These are phyloP conservation scores for Epichloe gansuensis DNA, from an alignment of 2,329 filamentous ascomycete species.

Conservation along the genomic window DNA sequence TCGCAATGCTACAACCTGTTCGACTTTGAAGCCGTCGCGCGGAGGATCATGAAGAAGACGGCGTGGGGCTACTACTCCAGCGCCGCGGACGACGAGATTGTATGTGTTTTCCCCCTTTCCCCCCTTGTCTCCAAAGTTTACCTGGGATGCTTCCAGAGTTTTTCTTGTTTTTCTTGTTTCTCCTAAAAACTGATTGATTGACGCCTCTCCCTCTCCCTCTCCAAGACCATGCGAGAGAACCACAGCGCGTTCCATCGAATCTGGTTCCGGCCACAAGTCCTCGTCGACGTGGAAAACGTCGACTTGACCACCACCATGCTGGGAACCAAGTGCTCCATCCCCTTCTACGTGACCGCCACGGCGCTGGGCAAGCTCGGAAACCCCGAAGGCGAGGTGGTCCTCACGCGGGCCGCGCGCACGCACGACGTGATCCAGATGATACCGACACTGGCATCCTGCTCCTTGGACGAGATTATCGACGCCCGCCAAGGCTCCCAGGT, in stretches of 20 bases:
- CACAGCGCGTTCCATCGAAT: conserved; percentile 94
- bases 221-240: conserved; percentile 84
- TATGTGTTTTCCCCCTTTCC: conserved; percentile 11
- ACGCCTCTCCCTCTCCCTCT: background rate
- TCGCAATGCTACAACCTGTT: conserved; percentile 87
- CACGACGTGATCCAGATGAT: conserved; percentile 98
- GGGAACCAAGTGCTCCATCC: conserved; percentile 68
- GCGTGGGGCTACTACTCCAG: conserved; percentile 98
- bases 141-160: no score
- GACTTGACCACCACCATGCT: conserved; percentile 91
- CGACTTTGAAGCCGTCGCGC: conserved; percentile 92
- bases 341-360: conserved; percentile 94
- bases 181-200: no score
- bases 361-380: conserved; percentile 91
- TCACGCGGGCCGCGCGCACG: conserved; percentile 71
- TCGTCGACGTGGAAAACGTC: conserved; percentile 80
- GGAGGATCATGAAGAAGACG: conserved; percentile 83
- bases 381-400: conserved; percentile 82
- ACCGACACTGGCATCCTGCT: conserved; percentile 89
- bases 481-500: conserved; percentile 66
- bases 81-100: conserved; percentile 49
- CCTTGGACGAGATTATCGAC: conserved; percentile 94
- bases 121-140: background rate
- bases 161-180: no score
- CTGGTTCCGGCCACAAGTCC: conserved; percentile 83